These are phyloP conservation scores for Stentor roeselii DNA, from an alignment of 73 alveolate genomes.

Conservation along the genomic window DNA sequence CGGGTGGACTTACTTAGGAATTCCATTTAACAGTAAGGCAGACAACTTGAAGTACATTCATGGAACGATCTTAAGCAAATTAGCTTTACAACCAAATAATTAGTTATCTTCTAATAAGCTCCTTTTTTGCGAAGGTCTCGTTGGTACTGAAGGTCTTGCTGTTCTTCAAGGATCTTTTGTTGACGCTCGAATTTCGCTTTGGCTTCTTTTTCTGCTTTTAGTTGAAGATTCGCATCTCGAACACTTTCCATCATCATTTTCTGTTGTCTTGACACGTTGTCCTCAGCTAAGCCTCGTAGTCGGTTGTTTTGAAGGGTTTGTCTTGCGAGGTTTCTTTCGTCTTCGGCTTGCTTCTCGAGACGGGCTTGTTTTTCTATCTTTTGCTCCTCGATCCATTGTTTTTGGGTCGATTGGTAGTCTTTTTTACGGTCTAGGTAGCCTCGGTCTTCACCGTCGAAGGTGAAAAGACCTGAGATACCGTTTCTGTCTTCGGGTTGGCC, in stretches of 20 bases:
- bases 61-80: too few relatives aligned
- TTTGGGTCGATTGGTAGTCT: neutral
- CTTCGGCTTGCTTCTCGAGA: neutral
- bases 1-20: neutral
- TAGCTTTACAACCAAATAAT: too few relatives aligned
- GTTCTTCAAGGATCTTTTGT: neutral
- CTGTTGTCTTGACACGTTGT: neutral
- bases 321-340: neutral
- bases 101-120: neutral
- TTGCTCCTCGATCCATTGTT: constrained; percentile 17
- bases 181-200: neutral
- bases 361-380: neutral
- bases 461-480: neutral
- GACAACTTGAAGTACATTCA: too few relatives aligned
- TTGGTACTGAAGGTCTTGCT: neutral
- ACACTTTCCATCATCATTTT: constrained; percentile 9
- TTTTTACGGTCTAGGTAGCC: neutral
- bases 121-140: neutral
- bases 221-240: neutral
- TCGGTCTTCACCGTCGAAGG: constrained; percentile 21
- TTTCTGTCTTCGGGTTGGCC: constrained; percentile 4
- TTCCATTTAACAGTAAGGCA: neutral
- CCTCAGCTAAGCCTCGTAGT: neutral
- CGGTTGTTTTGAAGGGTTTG: constrained; percentile 9
- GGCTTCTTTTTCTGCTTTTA: neutral